These are phyloP conservation scores for Yarrowia osloensis DNA, from an alignment of 805 yeast species.

Conservation along the genomic window DNA sequence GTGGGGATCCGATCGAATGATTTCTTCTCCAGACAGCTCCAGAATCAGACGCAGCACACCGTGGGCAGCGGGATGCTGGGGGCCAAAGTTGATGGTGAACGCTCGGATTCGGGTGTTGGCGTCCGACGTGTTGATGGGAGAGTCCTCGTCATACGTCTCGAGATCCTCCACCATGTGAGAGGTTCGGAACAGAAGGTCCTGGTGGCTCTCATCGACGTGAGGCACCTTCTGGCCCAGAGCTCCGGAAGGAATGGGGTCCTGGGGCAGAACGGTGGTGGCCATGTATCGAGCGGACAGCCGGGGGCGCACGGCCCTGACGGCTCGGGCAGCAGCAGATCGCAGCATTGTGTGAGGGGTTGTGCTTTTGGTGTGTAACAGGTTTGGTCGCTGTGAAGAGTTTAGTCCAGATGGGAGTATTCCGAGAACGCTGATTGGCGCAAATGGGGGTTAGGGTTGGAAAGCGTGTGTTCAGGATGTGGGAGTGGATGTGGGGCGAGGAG, in stretches of 20 bases:
- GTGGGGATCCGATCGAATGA: slow-evolving; percentile 84
- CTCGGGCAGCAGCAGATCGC: slow-evolving; percentile 31
- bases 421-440: slow-evolving; percentile 18
- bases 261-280: slow-evolving; percentile 28
- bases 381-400: slow-evolving; percentile 1
- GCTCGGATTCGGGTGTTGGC: slow-evolving; percentile 63
- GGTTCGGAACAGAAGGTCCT: slow-evolving; percentile 27
- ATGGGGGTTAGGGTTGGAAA: slow-evolving; percentile 27
- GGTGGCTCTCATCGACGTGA: slow-evolving; percentile 27
- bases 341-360: slow-evolving; percentile 14
- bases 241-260: slow-evolving; percentile 26
- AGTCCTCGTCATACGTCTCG: slow-evolving; percentile 25
- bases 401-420: slow-evolving; percentile 25
- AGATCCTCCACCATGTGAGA: slow-evolving; percentile 28
- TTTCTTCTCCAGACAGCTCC: slow-evolving; percentile 87
- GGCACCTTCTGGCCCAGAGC: slow-evolving; percentile 30
- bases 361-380: neutral
- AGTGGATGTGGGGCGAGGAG: neutral
- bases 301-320: slow-evolving; percentile 30
- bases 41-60: slow-evolving; percentile 85
- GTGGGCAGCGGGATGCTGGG: slow-evolving; percentile 95
- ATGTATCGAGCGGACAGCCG: slow-evolving; percentile 21
- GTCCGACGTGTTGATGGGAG: slow-evolving; percentile 24
- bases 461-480: neutral
- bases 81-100: slow-evolving; percentile 88